A percentile compares a stretch with the other conserved stretches of the same genome.
These are phyloP conservation scores for Fusarium xyrophilum DNA, from an alignment of 2,329 filamentous ascomycete genomes.

Conservation along the genomic window DNA sequence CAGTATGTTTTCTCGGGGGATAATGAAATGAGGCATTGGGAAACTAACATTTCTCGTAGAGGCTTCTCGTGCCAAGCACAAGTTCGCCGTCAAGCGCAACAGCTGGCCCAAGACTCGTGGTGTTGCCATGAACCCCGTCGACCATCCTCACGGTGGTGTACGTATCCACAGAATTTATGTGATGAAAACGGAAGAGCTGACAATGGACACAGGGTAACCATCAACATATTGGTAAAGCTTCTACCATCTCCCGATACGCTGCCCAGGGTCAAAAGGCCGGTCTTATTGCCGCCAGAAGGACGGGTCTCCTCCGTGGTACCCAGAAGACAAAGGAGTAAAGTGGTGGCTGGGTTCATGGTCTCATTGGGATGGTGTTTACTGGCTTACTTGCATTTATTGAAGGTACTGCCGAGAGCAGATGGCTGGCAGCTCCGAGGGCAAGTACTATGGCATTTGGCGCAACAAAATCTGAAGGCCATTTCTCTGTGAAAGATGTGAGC, in stretches of 20 bases:
- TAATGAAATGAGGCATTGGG: background rate
- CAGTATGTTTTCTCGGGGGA: conserved; percentile 65
- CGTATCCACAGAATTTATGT: conserved; percentile 45
- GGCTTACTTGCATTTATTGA: conserved; percentile 66
- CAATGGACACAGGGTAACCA: conserved; percentile 82
- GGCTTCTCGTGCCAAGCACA: conserved; percentile 99
- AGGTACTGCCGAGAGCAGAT: conserved; percentile 56
- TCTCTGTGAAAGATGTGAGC: conserved; percentile 41
- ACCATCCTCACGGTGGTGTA: conserved; percentile 96
- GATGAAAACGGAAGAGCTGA: conserved; percentile 48
- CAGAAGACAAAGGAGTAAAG: conserved; percentile 99
- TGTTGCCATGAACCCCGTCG: conserved; percentile 99
- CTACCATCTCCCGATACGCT: conserved; percentile 98
- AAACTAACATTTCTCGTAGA: conserved; percentile 65
- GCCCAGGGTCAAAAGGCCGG: conserved; percentile 99
- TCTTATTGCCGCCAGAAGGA: conserved; percentile 99
- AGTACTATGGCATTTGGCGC: conserved; percentile 59
- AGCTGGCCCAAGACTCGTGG: conserved; percentile 99
- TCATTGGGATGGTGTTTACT: conserved; percentile 71
- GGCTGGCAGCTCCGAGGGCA: conserved; percentile 57
- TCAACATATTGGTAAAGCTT: conserved; percentile 99
- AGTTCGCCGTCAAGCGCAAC: conserved; percentile 99
- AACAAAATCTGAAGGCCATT: conserved; percentile 48
- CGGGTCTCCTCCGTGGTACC: conserved; percentile 99
- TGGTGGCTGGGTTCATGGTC: conserved; percentile 58